Evolutionary conservation across 1,139 yeast genomes (phyloP).

Genomic region (Hyphopichia wangnamkhiaoensis): DNA sequence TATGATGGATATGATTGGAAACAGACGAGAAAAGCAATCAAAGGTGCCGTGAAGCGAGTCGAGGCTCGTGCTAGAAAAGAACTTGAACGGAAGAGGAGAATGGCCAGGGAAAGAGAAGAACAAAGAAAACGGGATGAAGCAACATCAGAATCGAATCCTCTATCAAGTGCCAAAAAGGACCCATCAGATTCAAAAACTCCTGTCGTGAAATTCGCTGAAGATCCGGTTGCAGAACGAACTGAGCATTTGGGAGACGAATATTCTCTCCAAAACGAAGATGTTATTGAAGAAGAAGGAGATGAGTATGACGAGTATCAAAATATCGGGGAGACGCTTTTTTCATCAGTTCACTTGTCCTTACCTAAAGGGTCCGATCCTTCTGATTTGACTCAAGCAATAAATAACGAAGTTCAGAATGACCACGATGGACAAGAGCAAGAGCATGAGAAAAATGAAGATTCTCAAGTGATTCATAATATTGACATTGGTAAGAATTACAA

Average conservation of each 20-base stretch:
- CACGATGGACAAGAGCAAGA: slow-evolving; percentile 7
- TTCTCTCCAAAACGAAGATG: slow-evolving; percentile 8
- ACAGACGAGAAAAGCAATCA: slow-evolving; percentile 67
- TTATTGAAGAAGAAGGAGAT: slow-evolving; percentile 16
- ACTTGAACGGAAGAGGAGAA: slow-evolving; percentile 12
- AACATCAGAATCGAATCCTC: not conserved
- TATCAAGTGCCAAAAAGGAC: not conserved
- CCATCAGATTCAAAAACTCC: not conserved
- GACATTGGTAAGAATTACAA: slow-evolving; percentile 29
- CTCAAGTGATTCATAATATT: slow-evolving; percentile 16
- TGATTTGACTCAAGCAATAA: slow-evolving; percentile 53
- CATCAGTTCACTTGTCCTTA: slow-evolving; percentile 69
- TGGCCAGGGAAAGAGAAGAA: slow-evolving; percentile 5
- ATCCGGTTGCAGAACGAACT: not conserved
- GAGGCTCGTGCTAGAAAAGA: slow-evolving; percentile 46
- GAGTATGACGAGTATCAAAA: slow-evolving; percentile 24
- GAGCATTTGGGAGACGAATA: not conserved
- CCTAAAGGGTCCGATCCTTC: slow-evolving; percentile 53
- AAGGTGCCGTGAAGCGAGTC: slow-evolving; percentile 61
- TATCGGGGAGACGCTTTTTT: slow-evolving; percentile 67
- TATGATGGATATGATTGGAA: slow-evolving; percentile 96
- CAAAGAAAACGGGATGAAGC: not conserved
- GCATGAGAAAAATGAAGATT: slow-evolving; percentile 9
- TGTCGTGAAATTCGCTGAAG: slow-evolving; percentile 8
- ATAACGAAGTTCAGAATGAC: slow-evolving; percentile 41